Base-by-base conservation (phyloP, 352 stramenopile genomes). In the Phytophthora kernoviae region DNA sequence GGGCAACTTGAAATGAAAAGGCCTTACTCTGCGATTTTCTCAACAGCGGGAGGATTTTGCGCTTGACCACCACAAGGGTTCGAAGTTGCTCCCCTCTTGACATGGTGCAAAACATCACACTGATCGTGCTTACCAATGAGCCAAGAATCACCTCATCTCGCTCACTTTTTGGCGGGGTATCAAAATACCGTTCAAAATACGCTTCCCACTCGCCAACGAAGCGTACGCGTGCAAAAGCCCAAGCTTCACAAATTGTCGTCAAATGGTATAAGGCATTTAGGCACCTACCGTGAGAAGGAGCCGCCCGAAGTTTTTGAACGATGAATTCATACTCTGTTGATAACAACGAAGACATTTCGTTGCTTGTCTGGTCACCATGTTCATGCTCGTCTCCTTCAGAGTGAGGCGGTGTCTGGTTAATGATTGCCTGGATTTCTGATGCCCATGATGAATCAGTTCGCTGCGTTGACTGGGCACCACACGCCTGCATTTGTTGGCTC, bases 261-360 rank as follows among this genome's bases (percentile, higher is more conserved):
- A 86, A 50, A 37, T 84, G 66, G 41, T 90, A 92, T 4, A 90
- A 11, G 15, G 73, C 79, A 43, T 92, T 89, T 36, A 90, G 41
- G 27, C 84, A 92, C 21, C 70, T 79, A 1, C 67, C 68, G 45
- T 88, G 79, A n/a, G 82, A 88, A 30, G 76, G 65, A 10, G 79
- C 82, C 6, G 30, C 37, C 22, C 56, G 72, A 12, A 87, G 47
- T 11, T 59, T 81, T 36, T 65, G 36, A 22, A 66, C 33, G 1
- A 85, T 33, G 18, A 70, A 45, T 5, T 37, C 30, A 22, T 79
- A 65, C 36, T 85, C 77, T 12, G 30, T 20, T 37, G 18, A 41
- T 8, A 61, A 7, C 8, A 56, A 18, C 11, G 39, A 41, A 18
- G 22, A 20, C 6, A 60, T 9, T 14, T 51, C 12, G n/a, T 24